Base-by-base conservation (phyloP, 768 basidiomycete genomes). In the Trametes maxima region DNA sequence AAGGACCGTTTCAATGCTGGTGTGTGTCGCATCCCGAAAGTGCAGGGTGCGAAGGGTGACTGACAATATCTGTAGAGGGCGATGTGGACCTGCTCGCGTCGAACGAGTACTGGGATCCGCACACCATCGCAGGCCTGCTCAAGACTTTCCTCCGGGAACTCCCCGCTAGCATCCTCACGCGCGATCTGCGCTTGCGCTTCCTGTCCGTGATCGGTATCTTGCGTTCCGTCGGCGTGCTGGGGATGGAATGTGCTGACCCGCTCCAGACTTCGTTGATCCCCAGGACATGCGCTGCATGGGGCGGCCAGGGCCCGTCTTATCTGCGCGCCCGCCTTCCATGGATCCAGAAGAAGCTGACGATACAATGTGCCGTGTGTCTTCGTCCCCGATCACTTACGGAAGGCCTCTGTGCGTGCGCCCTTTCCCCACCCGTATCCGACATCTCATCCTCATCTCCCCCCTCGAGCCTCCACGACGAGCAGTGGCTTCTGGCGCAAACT, bases 71-170 rank as follows among this genome's bases (percentile, higher is more conserved):
- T 46, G 50, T 68, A 95, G 97, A 99, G 79, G 96, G 95, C n/a
- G 97, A 99, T 74, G 82, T 98, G 57, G 89, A 98, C 72, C 82
- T 99, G 12, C 78, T 96, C 39, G 85, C 83, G 39, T 85, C 88
- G 10, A 92, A 94, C 72, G 95, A 97, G 70, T 92, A 89, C 68
- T 97, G 93, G 91, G 97, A 99, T 77, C 94, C 94, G 45, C 95
- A 99, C 73, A 97, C 97, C 39, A 92, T 99, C 62, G 91, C 97
- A 50, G 97, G 96, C 3, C 80, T 99, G 63, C 80, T 99, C 62
- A 99, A 99, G 78, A 84, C 86, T 54, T 99, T 89, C 78, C 78
- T 99, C 68, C 89, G 97, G 59, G 97, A 99, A 68, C 76, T 99
- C 35, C 96, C 97, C 45, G 86, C 88, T 22, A 95, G 94, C 68